Evolutionary conservation across 2,329 filamentous ascomycete species (phyloP), one percentile per base, ranked within the genome.

Genomic region (Xylariaceae sp.): DNA sequence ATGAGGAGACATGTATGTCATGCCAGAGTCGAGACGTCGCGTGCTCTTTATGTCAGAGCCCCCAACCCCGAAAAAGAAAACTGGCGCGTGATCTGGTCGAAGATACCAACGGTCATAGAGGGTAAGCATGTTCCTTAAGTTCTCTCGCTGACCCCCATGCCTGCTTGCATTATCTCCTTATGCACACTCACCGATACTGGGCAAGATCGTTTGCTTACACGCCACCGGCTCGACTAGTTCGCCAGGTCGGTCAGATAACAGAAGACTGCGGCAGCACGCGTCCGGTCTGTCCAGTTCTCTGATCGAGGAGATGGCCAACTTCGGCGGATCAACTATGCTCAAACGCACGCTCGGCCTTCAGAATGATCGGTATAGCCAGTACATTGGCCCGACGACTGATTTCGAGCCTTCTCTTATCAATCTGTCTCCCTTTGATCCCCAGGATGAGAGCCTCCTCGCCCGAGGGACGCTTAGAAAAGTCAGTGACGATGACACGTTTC

Each of bases 401-500:
- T 90, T 92, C 66, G 89, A 94, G 67, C 87, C 88, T 14, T 86
- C 86, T n/a, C 77, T 94, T 49, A 89, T 93, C 70, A 88, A 89
- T 62, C 78, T 93, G 18, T 91, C 88, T 18, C 79, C 84, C 6
- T 92, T 92, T 69, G 88, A 93, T 71, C 86, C 85, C 31, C 86
- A 88, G 66, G 88, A 92, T 74, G 89, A 93, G 72, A 91, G 87
- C 64, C 80, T 88, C 18, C 78, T 90, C 51, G 81, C 87, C 38
- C 76, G 83, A 60, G 84, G 83, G 31, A 84, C 80, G 5, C 79
- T 93, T 53, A 81, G 89, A 63, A 88, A 88, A 69, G 89, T 93
- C 60, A 88, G 87, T 71, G 83, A 88, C 53, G 71, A 82, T 69
- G 88, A 91, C 68, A 92, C 87, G 50, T 94, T 94, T 73, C 79